Conservation (phyloP, 495 filamentous ascomycete genomes). For the Talaromyces proteolyticus region DNA sequence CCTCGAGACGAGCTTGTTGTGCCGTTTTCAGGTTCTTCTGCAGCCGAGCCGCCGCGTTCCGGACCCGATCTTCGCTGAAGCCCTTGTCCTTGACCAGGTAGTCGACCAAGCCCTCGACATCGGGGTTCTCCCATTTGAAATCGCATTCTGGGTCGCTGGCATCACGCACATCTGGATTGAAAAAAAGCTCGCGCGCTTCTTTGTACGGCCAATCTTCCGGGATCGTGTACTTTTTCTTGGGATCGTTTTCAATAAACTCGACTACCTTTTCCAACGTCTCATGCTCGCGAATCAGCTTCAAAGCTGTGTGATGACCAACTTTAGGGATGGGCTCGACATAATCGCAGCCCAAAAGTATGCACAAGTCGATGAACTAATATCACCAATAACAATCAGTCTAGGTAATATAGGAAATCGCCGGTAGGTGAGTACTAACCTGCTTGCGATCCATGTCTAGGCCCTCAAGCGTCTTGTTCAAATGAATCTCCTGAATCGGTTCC, state of each 20-base stretch:
- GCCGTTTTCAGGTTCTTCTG: constrained; percentile 82
- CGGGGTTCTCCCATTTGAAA: constrained; percentile 94
- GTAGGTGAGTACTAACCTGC: constrained; percentile 67
- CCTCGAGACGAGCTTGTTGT: constrained; percentile 88
- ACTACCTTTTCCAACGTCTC: constrained; percentile 82
- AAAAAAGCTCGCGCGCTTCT: constrained; percentile 87
- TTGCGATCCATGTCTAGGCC: constrained; percentile 80
- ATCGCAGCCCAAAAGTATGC: constrained; percentile 96
- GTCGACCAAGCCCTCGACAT: constrained; percentile 80
- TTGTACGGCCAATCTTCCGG: constrained; percentile 92
- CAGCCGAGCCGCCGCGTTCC: constrained; percentile 65
- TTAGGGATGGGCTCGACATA: constrained; percentile 96
- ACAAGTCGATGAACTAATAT: constrained; percentile 86
- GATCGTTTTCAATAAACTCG: constrained; percentile 66
- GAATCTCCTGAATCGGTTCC: constrained; percentile 95
- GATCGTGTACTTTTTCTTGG: constrained; percentile 70
- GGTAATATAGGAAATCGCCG: neutral
- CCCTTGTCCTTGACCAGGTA: constrained; percentile 92
- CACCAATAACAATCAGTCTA: neutral
- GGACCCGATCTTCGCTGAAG: constrained; percentile 91
- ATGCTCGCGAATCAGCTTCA: constrained; percentile 89
- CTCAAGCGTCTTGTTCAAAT: constrained; percentile 74
- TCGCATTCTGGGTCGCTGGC: constrained; percentile 84
- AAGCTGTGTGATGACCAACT: constrained; percentile 81
- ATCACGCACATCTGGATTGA: constrained; percentile 80